A percentile compares a stretch with the other conserved stretches of the same genome.
Evolutionary conservation across 345 rosid genomes (phyloP).

Genomic region (Dovyalis caffra): DNA sequence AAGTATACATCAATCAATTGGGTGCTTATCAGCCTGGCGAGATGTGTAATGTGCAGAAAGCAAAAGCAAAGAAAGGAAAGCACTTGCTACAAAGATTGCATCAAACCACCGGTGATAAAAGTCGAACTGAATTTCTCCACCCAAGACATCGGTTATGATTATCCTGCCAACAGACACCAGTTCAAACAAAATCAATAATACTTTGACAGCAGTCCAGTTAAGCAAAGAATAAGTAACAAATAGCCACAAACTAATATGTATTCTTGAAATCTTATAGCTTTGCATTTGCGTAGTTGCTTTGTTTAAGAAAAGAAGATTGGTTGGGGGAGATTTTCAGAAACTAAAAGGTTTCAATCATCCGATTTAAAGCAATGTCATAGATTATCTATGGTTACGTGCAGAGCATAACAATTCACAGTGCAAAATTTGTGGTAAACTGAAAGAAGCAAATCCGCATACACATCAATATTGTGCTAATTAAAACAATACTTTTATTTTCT

Average conservation of each 20-base stretch:
- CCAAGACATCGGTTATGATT: constrained; percentile 90
- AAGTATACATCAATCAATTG: constrained; percentile 54
- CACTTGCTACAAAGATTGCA: constrained; percentile 92
- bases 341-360: not conserved
- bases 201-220: not conserved
- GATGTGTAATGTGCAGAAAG: constrained; percentile 95
- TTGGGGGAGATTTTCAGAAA: not conserved
- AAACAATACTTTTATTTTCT: too few relatives aligned
- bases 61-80: constrained; percentile 88
- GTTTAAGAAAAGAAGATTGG: not conserved
- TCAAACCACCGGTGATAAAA: constrained; percentile 98
- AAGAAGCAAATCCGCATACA: not conserved
- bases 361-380: not conserved
- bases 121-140: constrained; percentile 97
- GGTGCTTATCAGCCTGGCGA: constrained; percentile 93
- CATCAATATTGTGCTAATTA: too few relatives aligned
- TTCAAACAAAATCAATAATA: constrained; percentile 11
- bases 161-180: constrained; percentile 54
- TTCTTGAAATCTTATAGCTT: not conserved
- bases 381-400: not conserved
- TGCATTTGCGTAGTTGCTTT: not conserved
- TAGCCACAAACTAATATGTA: not conserved
- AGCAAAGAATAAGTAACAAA: not conserved
- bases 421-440: not conserved
- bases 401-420: not conserved